phyloP scores from a whole-genome alignment of 129 eudicot species.

The Kitagawia praeruptora region DNA sequence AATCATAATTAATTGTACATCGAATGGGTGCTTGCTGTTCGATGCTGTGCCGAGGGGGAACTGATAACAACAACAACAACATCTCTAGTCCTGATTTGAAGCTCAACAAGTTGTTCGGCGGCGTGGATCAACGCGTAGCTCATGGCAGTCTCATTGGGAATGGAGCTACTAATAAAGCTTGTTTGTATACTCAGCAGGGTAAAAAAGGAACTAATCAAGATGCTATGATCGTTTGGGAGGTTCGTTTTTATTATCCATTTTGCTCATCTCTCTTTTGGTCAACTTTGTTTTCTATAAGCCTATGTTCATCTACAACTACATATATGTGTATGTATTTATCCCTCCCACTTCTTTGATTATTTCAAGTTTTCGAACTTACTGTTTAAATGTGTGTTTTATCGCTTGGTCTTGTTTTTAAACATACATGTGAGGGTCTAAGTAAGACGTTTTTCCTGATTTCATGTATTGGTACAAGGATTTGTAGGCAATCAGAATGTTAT shows the following conservation, averaged over 20 bases:
- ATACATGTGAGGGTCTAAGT: not conserved
- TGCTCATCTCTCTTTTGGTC: not conserved
- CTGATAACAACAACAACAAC: conserved; percentile 7
- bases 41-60: not conserved
- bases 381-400: not conserved
- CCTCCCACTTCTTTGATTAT: not conserved
- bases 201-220: conserved; percentile 92
- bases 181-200: conserved; percentile 82
- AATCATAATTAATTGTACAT: not conserved
- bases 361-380: not conserved
- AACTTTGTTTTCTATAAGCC: not conserved
- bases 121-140: conserved; percentile 44
- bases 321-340: not conserved
- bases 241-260: conserved; percentile 9
- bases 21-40: conserved; percentile 19
- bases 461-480: not conserved
- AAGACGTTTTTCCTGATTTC: not conserved
- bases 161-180: conserved; percentile 48
- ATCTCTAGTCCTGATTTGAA: conserved; percentile 14
- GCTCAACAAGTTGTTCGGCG: conserved; percentile 20
- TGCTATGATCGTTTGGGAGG: conserved; percentile 98
- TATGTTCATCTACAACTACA: not conserved
- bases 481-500: not conserved
- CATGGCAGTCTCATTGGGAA: conserved; percentile 58
- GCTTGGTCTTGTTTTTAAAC: not conserved